A percentile compares a stretch with the other conserved stretches of the same genome.
phyloP scores from a whole-genome alignment of 306 rosid species.

The Vigna trinervia region DNA sequence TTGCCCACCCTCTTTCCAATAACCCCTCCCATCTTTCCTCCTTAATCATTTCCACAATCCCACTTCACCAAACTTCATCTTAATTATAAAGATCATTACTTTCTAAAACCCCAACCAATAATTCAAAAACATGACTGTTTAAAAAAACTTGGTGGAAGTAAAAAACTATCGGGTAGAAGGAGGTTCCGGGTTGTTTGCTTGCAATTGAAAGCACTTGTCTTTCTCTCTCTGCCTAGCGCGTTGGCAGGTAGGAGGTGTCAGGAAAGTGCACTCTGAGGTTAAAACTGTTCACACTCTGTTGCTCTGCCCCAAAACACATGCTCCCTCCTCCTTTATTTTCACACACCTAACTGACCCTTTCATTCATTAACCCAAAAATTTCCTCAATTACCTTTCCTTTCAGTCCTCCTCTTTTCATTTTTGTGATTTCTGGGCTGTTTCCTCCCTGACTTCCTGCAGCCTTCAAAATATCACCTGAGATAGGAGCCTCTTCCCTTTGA shows the following conservation, averaged over 20 bases:
- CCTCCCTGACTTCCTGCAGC: slow-evolving; percentile 51
- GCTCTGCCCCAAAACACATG: slow-evolving; percentile 77
- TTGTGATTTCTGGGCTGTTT: slow-evolving; percentile 49
- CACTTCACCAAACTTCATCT: neutral
- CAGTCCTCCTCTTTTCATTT: slow-evolving; percentile 54
- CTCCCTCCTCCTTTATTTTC: slow-evolving; percentile 50
- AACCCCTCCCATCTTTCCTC: slow-evolving; percentile 30
- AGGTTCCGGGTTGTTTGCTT: slow-evolving; percentile 62
- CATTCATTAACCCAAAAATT: slow-evolving; percentile 56
- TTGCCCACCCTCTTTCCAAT: slow-evolving; percentile 4
- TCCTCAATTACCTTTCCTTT: slow-evolving; percentile 45
- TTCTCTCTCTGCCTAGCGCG: slow-evolving; percentile 28
- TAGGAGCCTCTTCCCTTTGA: slow-evolving; percentile 39
- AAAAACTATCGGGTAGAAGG: slow-evolving; percentile 60
- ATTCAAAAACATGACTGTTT: too few relatives aligned
- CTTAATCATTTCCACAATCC: slow-evolving; percentile 34
- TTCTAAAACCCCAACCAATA: too few relatives aligned
- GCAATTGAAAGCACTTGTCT: slow-evolving; percentile 71
- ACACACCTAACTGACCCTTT: slow-evolving; percentile 63
- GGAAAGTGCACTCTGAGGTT: slow-evolving; percentile 77
- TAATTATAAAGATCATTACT: neutral
- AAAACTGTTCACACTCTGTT: slow-evolving; percentile 65
- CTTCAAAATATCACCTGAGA: slow-evolving; percentile 55
- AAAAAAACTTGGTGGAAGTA: slow-evolving; percentile 8
- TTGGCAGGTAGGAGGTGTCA: slow-evolving; percentile 60